phyloP scores from a whole-genome alignment of 169 alveolate genomes.

The Eimeria praecox region DNA sequence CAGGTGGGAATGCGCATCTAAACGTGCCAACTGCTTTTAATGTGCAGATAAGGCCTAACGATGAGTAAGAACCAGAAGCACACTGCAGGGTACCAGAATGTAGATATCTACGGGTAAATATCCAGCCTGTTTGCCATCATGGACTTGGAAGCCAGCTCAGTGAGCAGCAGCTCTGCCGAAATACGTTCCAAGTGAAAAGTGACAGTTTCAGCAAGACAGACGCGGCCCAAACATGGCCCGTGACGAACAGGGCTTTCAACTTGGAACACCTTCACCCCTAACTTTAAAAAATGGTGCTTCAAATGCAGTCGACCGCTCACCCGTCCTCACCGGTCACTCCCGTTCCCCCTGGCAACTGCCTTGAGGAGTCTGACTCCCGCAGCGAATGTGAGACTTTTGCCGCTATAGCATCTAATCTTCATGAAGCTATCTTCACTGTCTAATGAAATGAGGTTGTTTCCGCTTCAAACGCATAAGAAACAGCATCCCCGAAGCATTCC shows the following conservation, averaged over 20 bases:
- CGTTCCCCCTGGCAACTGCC: constrained; percentile 1
- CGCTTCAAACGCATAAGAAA: constrained; percentile 53
- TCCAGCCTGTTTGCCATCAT: not conserved
- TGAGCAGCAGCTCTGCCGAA: constrained; percentile 6
- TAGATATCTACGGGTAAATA: not conserved
- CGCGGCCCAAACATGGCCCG: not conserved
- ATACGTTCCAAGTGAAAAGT: not conserved
- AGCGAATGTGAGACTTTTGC: not conserved
- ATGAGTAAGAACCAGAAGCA: not conserved
- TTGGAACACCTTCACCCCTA: not conserved
- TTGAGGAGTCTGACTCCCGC: constrained; percentile 1
- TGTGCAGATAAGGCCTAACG: not conserved
- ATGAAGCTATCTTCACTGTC: not conserved
- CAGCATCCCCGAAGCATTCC: constrained; percentile 35
- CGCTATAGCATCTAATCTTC: not conserved
- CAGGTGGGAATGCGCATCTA: not conserved
- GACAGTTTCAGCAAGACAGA: constrained; percentile 34
- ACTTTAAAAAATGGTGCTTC: constrained; percentile 14
- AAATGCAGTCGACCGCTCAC: not conserved
- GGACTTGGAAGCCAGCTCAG: not conserved
- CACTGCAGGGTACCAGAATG: not conserved
- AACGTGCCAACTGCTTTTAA: not conserved
- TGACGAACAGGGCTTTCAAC: not conserved
- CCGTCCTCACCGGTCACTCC: not conserved
- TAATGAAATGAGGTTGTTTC: not conserved